phyloP scores from a whole-genome alignment of 2,329 filamentous ascomycete genomes.

The Paracoccidioides lutzii region DNA sequence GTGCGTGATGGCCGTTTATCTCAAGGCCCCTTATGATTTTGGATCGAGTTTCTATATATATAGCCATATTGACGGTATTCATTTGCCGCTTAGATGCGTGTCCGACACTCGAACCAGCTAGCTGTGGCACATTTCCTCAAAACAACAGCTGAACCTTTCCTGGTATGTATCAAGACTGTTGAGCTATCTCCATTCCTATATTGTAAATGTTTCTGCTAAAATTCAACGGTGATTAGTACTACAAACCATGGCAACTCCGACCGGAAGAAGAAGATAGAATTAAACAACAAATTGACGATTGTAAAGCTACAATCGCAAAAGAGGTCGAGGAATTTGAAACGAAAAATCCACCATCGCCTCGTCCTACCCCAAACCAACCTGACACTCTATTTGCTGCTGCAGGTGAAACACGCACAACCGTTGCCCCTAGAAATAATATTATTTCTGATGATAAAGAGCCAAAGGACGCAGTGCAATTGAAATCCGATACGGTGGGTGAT shows the following conservation, averaged over 20 bases:
- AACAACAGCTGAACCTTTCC: conserved; percentile 56
- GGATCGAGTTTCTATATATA: not conserved
- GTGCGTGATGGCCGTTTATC: conserved; percentile 41
- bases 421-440: not conserved
- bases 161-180: conserved; percentile 45
- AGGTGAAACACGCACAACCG: not conserved
- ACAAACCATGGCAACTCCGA: conserved; percentile 68
- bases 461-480: conserved; percentile 5
- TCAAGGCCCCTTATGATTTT: not conserved
- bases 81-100: conserved; percentile 49
- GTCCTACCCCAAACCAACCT: conserved; percentile 2
- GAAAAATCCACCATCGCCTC: conserved; percentile 9
- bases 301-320: conserved; percentile 48
- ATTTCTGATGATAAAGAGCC: conserved; percentile 2
- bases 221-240: conserved; percentile 48
- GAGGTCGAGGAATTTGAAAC: conserved; percentile 50
- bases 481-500: conserved; percentile 8
- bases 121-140: conserved; percentile 59
- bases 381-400: conserved; percentile 12
- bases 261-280: conserved; percentile 57
- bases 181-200: not conserved
- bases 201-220: conserved; percentile 13
- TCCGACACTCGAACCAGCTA: conserved; percentile 59
- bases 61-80: not conserved
- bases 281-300: conserved; percentile 54